These are phyloP conservation scores for Hymenoscyphus salicellus DNA, from an alignment of 2,329 filamentous ascomycete genomes.

Conservation along the genomic window DNA sequence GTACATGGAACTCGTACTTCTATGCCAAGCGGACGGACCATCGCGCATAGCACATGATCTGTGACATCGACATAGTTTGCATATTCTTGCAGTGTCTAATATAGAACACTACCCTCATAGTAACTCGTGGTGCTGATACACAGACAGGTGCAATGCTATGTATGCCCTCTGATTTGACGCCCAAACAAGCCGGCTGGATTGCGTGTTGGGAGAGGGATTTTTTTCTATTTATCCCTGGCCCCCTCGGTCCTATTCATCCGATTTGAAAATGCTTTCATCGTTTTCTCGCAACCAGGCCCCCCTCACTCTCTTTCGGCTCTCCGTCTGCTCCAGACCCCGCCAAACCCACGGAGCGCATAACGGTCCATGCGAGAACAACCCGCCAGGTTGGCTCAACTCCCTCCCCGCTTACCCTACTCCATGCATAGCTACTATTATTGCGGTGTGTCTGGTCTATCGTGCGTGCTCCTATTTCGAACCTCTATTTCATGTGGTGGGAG, in stretches of 20 bases:
- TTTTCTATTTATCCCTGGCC: not conserved
- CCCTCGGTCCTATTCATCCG: conserved; percentile 2
- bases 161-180: not conserved
- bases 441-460: too few species aligned
- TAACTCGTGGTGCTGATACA: too few species aligned
- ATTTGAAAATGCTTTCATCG: not conserved
- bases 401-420: not conserved
- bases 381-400: not conserved
- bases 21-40: too few species aligned
- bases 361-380: not conserved
- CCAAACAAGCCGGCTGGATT: not conserved
- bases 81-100: too few species aligned
- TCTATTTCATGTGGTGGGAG: too few species aligned
- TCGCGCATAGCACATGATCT: too few species aligned
- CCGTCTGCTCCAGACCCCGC: not conserved
- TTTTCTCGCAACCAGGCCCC: not conserved
- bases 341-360: not conserved
- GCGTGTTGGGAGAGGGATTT: not conserved
- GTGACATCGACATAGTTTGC: too few species aligned
- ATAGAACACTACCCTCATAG: too few species aligned
- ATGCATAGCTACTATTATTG: not conserved
- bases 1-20: too few species aligned
- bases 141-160: not conserved
- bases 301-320: not conserved
- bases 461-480: too few species aligned